These are phyloP conservation scores for Colletotrichum liaoningense DNA, from an alignment of 2,329 filamentous ascomycete genomes.

Conservation along the genomic window DNA sequence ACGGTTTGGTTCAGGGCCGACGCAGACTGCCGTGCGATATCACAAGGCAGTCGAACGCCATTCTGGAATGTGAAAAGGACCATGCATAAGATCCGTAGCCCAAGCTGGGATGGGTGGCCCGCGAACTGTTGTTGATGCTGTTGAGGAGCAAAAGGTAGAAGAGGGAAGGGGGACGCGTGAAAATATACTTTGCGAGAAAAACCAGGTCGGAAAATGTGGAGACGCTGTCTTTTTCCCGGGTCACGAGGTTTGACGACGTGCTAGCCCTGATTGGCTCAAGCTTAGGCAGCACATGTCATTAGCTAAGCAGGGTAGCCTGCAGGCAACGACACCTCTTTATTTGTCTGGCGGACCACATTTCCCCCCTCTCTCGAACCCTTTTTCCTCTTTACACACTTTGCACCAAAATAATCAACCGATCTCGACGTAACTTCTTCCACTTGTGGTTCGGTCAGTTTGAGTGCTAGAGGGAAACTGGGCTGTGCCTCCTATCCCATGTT, in stretches of 20 bases:
- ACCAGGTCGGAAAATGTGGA: conserved; percentile 2
- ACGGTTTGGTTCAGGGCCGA: not conserved
- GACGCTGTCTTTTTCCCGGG: not conserved
- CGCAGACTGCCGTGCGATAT: conserved; percentile 14
- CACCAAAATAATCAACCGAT: conserved; percentile 74
- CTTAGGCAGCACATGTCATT: conserved; percentile 1
- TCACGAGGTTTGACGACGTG: conserved; percentile 9
- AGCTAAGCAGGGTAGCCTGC: not conserved
- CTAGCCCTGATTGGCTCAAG: conserved; percentile 18
- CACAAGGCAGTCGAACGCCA: conserved; percentile 33
- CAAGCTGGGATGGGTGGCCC: not conserved
- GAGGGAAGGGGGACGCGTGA: not conserved
- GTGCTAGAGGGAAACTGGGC: conserved; percentile 62
- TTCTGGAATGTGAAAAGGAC: conserved; percentile 14
- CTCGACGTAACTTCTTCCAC: conserved; percentile 54
- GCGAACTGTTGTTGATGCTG: not conserved
- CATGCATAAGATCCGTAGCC: conserved; percentile 1
- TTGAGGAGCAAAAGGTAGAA: not conserved
- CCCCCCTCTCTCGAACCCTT: conserved; percentile 39
- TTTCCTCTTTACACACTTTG: conserved; percentile 56
- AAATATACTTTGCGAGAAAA: conserved; percentile 22
- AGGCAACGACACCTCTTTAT: conserved; percentile 24
- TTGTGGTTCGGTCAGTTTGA: conserved; percentile 69
- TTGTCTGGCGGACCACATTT: not conserved
- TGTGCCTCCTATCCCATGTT: conserved; percentile 40